These are phyloP conservation scores for Annulohypoxylon truncatum DNA, from an alignment of 2,329 filamentous ascomycete genomes.

Conservation along the genomic window DNA sequence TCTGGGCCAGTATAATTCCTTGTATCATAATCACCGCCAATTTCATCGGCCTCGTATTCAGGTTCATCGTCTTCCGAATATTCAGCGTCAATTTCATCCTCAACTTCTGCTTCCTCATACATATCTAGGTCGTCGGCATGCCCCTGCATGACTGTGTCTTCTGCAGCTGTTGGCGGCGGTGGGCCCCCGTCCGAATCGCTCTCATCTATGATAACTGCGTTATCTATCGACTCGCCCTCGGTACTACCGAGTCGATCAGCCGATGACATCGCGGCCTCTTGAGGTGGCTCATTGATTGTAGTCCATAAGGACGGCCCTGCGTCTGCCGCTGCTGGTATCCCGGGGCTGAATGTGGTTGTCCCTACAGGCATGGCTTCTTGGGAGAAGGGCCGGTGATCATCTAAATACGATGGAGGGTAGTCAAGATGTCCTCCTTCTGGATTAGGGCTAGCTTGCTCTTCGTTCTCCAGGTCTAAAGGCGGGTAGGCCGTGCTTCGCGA, in stretches of 20 bases:
- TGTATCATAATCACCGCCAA: slow-evolving; percentile 50
- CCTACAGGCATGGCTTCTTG: slow-evolving; percentile 22
- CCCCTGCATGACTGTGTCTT: slow-evolving; percentile 34
- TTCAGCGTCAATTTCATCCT: slow-evolving; percentile 45
- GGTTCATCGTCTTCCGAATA: slow-evolving; percentile 48
- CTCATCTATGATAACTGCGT: slow-evolving; percentile 48
- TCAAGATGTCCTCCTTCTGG: slow-evolving; percentile 31
- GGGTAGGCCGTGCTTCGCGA: slow-evolving; percentile 35
- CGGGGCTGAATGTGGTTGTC: slow-evolving; percentile 15
- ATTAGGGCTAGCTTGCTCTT: slow-evolving; percentile 15
- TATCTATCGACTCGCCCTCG: slow-evolving; percentile 44
- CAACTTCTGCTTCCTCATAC: slow-evolving; percentile 45
- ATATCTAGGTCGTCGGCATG: slow-evolving; percentile 37
- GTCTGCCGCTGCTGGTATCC: slow-evolving; percentile 7
- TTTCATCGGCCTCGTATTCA: slow-evolving; percentile 49
- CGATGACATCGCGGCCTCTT: slow-evolving; percentile 23
- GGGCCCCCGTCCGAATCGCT: slow-evolving; percentile 45
- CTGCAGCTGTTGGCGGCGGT: slow-evolving; percentile 33
- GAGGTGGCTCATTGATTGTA: slow-evolving; percentile 42
- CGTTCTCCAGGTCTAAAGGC: slow-evolving; percentile 35
- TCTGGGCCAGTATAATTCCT: slow-evolving; percentile 47
- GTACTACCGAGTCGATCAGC: slow-evolving; percentile 37
- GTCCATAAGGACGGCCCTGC: slow-evolving; percentile 42
- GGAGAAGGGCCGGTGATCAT: slow-evolving; percentile 22
- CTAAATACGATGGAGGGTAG: slow-evolving; percentile 45